Evolutionary conservation across 2,329 filamentous ascomycete species (phyloP).

Genomic region (Cladophialophora chaetospira): DNA sequence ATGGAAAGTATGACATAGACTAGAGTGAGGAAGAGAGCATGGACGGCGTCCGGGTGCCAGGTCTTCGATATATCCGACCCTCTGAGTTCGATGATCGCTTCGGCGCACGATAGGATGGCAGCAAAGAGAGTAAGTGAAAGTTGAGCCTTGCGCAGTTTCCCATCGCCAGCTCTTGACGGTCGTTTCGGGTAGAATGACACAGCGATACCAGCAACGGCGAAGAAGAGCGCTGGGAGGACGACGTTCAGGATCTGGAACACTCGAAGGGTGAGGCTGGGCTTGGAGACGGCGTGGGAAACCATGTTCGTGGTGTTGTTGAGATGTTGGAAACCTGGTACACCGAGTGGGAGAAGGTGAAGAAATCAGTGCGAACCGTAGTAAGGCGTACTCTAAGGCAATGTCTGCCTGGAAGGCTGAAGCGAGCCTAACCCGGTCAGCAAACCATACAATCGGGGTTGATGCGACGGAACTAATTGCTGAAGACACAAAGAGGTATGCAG

Average conservation of each 20-base stretch:
- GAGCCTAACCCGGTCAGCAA: not conserved
- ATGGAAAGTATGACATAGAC: conserved; percentile 62
- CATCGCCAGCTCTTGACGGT: not conserved
- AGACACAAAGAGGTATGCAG: not conserved
- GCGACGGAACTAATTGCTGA: not conserved
- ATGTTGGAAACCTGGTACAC: not conserved
- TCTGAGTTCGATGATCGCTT: conserved; percentile 11
- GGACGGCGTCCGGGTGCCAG: conserved; percentile 21
- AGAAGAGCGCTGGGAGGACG: conserved; percentile 1
- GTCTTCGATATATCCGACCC: conserved; percentile 2
- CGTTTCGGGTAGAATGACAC: not conserved
- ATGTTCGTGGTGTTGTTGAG: not conserved
- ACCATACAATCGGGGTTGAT: conserved; percentile 2
- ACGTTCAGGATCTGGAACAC: conserved; percentile 9
- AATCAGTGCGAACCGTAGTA: not conserved
- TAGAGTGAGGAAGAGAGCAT: conserved; percentile 22
- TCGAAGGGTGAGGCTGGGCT: not conserved
- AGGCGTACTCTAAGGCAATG: not conserved
- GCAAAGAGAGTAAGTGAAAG: conserved; percentile 3
- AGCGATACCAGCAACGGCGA: conserved; percentile 5
- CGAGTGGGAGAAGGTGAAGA: not conserved
- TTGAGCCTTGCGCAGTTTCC: conserved; percentile 7
- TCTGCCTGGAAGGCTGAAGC: conserved; percentile 1
- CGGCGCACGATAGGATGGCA: not conserved
- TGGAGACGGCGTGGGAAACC: not conserved